Evolutionary conservation across 192 early-diverging fungal genomes (phyloP), one percentile per base, ranked within the genome.

Genomic region (Gigaspora rosea): DNA sequence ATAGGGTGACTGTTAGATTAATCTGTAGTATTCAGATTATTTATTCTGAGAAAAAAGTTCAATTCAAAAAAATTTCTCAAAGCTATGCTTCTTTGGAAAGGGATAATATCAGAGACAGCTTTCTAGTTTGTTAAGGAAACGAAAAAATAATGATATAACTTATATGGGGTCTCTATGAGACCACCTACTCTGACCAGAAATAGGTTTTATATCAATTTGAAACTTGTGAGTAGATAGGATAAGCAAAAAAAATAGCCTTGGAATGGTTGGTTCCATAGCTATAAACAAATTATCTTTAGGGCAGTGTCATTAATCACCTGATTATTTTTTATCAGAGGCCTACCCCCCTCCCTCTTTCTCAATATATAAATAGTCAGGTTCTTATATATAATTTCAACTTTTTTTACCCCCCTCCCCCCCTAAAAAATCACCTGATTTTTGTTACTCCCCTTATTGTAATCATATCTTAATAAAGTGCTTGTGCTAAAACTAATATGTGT

Each of bases 1-100:
- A 68, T 68, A 63, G 11, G 46, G 10, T 63, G 22, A 35, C 2
- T 32, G 41, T 67, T 67, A 67, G 41, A 67, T 67, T 49, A 67
- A 47, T 67, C 65, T 47, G 16, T 47, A 54, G 16, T 33, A 22
- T 22, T 62, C 27, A 62, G 27, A 33, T 62, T 62, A 62, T 62
- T 35, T 62, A 62, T 33, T 32, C 10, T 33, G n/a, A 27, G 27
- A 22, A 32, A 62, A 62, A 62, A 62, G 59, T 62, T 62, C 20
- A 54, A 54, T 63, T 63, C 32, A 1, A 63, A 63, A 63, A 63
- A 63, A 12, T 33, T 63, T 8, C 32, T 63, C 32, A 1, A 5
- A 63, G 61, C 61, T 63, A 63, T 54, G 52, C 52, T 54, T 63
- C 61, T 8, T 22, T 4, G 61, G 32, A 63, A 33, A 33, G 61